Evolutionary conservation across 139 green algal species (phyloP), one percentile per base, ranked within the genome.

Genomic region (Pleodorina starrii): DNA sequence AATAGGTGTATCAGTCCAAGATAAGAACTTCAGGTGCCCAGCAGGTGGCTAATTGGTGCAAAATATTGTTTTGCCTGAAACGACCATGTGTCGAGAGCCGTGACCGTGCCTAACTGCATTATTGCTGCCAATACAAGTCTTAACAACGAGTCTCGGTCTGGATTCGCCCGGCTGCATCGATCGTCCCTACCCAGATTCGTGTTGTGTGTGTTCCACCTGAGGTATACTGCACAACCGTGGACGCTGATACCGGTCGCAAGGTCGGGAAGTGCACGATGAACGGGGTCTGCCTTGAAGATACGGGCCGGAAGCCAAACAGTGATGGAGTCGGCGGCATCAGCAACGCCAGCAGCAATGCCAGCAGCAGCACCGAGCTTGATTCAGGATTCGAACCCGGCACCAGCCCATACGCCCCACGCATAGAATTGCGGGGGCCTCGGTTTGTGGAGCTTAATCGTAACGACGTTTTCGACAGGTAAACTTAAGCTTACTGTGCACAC

Each of bases 391-490:
- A 84, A 23, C 50, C 76, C 5, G 32, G n/a, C 48, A 43, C 36
- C 9, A 29, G 14, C 36, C 43, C 72, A 0, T 73, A 60, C 1
- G 29, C 40, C 21, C 91, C 91, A 10, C 83, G n/a, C 36, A 89
- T 94, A 10, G 63, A 36, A 27, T 44, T 94, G 51, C 23, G 78
- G 5, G 79, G 74, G 21, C 69, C 85, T 6, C 74, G 78, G 14
- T 40, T 50, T 12, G 38, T 93, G 71, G 48, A 85, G 35, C 44
- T 94, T 4, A 12, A 25, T 3, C 86, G 83, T 50, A 74, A 79
- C 9, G 59, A 35, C 16, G 50, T 66, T 5, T 94, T 91, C 74
- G 81, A 91, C 69, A 71, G 75, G 29, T 94, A 21, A 17, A 14
- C 14, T 14, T 14, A 14, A 60, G 14, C 51, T 60, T 14, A 60